These are phyloP conservation scores for Spiromastix sp. DNA, from an alignment of 2,329 filamentous ascomycete genomes.

Conservation along the genomic window DNA sequence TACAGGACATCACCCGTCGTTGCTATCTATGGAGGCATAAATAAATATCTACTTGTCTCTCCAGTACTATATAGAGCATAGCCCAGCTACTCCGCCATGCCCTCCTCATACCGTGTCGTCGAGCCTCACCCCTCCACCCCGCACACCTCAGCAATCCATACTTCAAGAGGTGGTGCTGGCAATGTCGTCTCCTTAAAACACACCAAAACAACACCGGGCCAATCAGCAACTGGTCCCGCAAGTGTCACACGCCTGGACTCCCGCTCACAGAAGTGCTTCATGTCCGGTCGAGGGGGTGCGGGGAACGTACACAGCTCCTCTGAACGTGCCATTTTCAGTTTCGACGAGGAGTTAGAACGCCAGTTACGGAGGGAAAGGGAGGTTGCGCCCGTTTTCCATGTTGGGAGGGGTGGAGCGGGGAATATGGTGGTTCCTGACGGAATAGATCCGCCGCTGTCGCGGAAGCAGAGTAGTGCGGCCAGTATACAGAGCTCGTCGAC, in stretches of 20 bases:
- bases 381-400: conserved; percentile 52
- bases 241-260: conserved; percentile 41
- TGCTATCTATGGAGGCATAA: too few species aligned
- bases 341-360: conserved; percentile 55
- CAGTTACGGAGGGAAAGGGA: conserved; percentile 42
- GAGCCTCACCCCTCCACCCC: conserved; percentile 53
- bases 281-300: conserved; percentile 43
- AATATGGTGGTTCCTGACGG: conserved; percentile 33
- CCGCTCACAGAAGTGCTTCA: conserved; percentile 30
- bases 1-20: too few species aligned
- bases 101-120: conserved; percentile 42
- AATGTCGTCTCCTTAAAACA: conserved; percentile 46
- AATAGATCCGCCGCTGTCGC: not conserved
- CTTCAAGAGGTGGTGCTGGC: conserved; percentile 49
- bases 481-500: conserved; percentile 15
- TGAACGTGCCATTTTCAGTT: conserved; percentile 54
- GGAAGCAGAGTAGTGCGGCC: conserved; percentile 1
- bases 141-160: conserved; percentile 39
- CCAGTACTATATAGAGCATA: too few species aligned
- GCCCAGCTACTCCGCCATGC: too few species aligned
- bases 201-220: conserved; percentile 39
- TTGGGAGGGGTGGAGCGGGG: conserved; percentile 51
- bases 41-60: too few species aligned
- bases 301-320: conserved; percentile 43
- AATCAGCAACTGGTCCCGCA: conserved; percentile 34